These are phyloP conservation scores for Physcomitrium patens DNA, from an alignment of 225 moss, liverwort and hornwort species.

Conservation along the genomic window DNA sequence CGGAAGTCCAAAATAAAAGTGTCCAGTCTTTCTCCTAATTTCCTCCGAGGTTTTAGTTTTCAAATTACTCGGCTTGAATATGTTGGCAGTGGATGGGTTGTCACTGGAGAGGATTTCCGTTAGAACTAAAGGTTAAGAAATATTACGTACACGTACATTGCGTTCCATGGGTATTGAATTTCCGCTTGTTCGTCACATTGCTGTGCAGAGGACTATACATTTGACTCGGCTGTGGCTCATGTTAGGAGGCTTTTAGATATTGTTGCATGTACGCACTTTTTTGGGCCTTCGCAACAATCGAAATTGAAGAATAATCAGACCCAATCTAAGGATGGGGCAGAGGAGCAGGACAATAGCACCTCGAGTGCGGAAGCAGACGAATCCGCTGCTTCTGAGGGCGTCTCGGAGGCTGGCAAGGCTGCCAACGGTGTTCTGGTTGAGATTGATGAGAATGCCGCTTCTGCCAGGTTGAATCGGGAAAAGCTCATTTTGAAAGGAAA, in stretches of 20 bases:
- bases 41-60: too few species aligned
- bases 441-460: constrained; percentile 34
- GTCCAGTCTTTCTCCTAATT: too few species aligned
- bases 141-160: too few species aligned
- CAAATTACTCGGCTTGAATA: too few species aligned
- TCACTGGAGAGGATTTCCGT: too few species aligned
- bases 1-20: too few species aligned
- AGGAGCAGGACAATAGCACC: constrained; percentile 34
- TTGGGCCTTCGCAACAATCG: constrained; percentile 59
- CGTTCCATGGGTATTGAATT: background rate
- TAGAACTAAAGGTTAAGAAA: too few species aligned
- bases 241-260: constrained; percentile 65
- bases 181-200: background rate
- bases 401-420: constrained; percentile 28
- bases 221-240: constrained; percentile 52
- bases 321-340: constrained; percentile 32
- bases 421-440: constrained; percentile 29
- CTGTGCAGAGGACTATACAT: constrained; percentile 62
- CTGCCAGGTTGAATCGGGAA: constrained; percentile 38
- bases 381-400: constrained; percentile 19
- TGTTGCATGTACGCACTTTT: constrained; percentile 65
- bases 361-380: constrained; percentile 35
- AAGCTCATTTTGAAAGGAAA: constrained; percentile 59
- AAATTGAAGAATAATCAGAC: constrained; percentile 46
- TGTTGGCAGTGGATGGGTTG: too few species aligned